Conservation (phyloP, 306 rosid genomes). For the Bauhinia variegata region DNA sequence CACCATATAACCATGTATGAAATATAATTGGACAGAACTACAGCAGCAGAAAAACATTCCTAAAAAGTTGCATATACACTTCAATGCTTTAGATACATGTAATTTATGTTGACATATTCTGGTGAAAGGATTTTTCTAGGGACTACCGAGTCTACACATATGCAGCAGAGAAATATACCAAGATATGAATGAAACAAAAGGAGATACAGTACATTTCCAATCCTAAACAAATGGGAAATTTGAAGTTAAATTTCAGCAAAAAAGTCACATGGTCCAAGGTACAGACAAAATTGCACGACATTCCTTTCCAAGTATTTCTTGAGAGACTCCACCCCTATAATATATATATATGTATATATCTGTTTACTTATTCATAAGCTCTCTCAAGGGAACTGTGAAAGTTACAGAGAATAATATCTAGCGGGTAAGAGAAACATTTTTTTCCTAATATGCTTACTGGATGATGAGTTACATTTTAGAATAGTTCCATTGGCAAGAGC, state of each 20-base stretch:
- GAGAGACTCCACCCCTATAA: too few species aligned
- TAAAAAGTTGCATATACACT: neutral
- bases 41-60: neutral
- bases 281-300: neutral
- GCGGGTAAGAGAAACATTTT: neutral
- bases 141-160: neutral
- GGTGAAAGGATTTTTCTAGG: neutral
- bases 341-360: neutral
- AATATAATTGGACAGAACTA: neutral
- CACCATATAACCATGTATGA: conserved; percentile 8
- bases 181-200: neutral
- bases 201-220: neutral
- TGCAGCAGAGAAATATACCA: neutral
- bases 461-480: neutral
- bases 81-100: neutral
- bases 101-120: conserved; percentile 10
- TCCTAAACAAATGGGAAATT: neutral
- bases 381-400: neutral
- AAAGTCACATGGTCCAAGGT: neutral
- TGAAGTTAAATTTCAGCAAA: neutral
- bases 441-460: neutral
- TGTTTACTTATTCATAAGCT: neutral
- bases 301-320: too few species aligned
- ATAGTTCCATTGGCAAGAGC: neutral
- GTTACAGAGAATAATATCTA: neutral